Evolutionary conservation across 176 grass and related monocot genomes (phyloP), one percentile per base, ranked within the genome.

Genomic region (Saccharum officinarum): DNA sequence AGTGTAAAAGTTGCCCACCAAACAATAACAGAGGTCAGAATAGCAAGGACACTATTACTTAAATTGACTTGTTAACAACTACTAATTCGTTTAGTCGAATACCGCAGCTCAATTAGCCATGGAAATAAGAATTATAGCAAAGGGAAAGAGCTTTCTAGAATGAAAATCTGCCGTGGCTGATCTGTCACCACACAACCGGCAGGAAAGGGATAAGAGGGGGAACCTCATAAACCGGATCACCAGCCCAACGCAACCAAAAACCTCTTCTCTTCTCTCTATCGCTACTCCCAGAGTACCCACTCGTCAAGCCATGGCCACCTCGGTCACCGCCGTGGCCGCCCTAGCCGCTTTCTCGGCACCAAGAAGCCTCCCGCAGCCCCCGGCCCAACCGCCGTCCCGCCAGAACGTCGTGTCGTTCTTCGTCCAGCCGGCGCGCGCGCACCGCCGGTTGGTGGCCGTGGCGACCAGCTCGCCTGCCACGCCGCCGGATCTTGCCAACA

Each of bases 401-500:
- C 59, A 13, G 83, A 77, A 44, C 65, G 78, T 26, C 44, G 80
- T 86, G 60, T 86, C 85, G 55, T 87, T 88, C 74, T 47, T 80
- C 20, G 41, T 33, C 54, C 22, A 28, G 44, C 25, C 79, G 34
- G 67, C 49, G 50, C 64, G 79, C 44, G 73, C 73, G 75, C 61
- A 57, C 52, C 80, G 87, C 14, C 61, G 85, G 76, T 54, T 81
- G 63, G 80, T 87, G 69, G 70, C 40, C 50, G 85, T 72, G 47
- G 80, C 54, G 8, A 79, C 59, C 26, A 30, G 69, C 45, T 85
- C 70, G 50, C 44, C 84, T 20, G 73, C 77, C 28, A 95, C 93
- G 81, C 96, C 93, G 22, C 82, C 81, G 61, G 83, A 94, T 46
- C 89, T 98, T 60, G 72, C 91, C n/a, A 55, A 68, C 66, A 94